Conservation (phyloP, 1,139 yeast species). For the Yamadazyma membranifaciens region DNA sequence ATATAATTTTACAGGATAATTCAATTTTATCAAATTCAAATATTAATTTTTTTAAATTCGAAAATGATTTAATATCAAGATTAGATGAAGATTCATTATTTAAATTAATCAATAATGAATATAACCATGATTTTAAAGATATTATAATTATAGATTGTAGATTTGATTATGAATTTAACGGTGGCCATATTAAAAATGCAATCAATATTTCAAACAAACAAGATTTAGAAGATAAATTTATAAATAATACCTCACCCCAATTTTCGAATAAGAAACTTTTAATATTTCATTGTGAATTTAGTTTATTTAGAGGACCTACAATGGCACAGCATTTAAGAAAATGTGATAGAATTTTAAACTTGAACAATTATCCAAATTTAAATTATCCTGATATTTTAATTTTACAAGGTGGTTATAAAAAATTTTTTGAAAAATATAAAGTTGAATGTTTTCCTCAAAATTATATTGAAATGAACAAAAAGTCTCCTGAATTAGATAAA, state of each 20-base stretch:
- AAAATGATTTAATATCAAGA: conserved; percentile 71
- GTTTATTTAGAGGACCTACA: conserved; percentile 88
- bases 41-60: conserved; percentile 41
- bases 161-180: conserved; percentile 85
- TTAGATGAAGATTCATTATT: conserved; percentile 66
- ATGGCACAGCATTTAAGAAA: conserved; percentile 86
- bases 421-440: conserved; percentile 59
- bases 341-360: conserved; percentile 73
- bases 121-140: conserved; percentile 55
- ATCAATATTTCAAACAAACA: conserved; percentile 71
- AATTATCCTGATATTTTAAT: conserved; percentile 86
- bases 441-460: conserved; percentile 68
- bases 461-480: conserved; percentile 86
- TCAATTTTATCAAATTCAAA: conserved; percentile 40
- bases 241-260: conserved; percentile 14
- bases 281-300: conserved; percentile 92
- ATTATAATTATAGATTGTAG: conserved; percentile 78
- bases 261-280: conserved; percentile 42
- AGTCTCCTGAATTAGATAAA: conserved; percentile 62
- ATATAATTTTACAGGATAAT: conserved; percentile 28
- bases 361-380: conserved; percentile 73
- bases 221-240: conserved; percentile 55
- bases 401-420: conserved; percentile 87
- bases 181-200: conserved; percentile 90
- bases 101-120: conserved; percentile 58